Percentiles rank a stretch among this genome's conserved stretches.
Conservation (phyloP, 371 early-diverging fungal genomes). For the Actinomucor elegans region DNA sequence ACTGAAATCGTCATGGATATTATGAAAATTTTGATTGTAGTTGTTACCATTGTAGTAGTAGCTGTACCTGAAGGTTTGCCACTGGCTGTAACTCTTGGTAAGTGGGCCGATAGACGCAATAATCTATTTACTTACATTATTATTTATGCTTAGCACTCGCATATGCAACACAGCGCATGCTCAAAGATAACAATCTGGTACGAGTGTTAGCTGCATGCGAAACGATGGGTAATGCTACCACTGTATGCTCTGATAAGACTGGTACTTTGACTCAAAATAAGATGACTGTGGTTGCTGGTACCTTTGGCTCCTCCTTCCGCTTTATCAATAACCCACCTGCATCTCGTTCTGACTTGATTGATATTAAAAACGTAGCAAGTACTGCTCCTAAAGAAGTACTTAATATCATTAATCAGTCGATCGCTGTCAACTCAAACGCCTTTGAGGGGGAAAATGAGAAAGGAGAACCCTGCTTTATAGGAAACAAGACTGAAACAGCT, state of each 20-base stretch:
- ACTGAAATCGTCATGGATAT: conserved; percentile 53
- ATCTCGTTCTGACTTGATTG: conserved; percentile 33
- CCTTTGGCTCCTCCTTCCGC: conserved; percentile 50
- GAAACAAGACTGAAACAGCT: conserved; percentile 85
- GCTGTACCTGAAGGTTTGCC: conserved; percentile 85
- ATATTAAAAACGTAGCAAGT: conserved; percentile 27
- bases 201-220: conserved; percentile 89
- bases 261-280: conserved; percentile 90
- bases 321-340: conserved; percentile 39
- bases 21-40: conserved; percentile 66
- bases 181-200: conserved; percentile 90
- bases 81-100: conserved; percentile 69
- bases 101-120: background rate
- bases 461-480: conserved; percentile 55
- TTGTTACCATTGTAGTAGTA: conserved; percentile 77
- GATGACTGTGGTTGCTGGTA: conserved; percentile 85
- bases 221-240: conserved; percentile 93
- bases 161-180: conserved; percentile 79
- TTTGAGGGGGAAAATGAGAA: conserved; percentile 63
- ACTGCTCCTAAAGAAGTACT: conserved; percentile 42
- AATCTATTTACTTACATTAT: background rate
- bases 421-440: conserved; percentile 80
- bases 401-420: conserved; percentile 60
- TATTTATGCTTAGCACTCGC: conserved; percentile 57
- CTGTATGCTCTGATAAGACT: conserved; percentile 91